Evolutionary conservation across 257 asterid genomes (phyloP).

Genomic region (Anisodus acutangulus): DNA sequence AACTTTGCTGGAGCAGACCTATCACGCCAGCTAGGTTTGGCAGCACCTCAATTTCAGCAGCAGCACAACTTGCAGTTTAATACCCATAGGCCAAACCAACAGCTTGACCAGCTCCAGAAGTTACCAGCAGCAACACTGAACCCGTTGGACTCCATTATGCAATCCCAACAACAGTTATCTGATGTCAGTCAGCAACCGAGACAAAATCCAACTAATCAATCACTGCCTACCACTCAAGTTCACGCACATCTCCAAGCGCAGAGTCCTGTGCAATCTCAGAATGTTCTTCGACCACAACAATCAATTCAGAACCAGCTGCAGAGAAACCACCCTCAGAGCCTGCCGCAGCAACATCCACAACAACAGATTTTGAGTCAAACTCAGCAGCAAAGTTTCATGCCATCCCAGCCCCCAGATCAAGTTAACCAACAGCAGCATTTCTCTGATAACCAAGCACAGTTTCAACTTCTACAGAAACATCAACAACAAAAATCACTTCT

Average conservation of each 20-base stretch:
- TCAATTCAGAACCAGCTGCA: constrained; percentile 65
- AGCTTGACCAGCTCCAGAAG: constrained; percentile 72
- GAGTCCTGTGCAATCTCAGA: constrained; percentile 50
- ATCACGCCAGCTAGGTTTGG: constrained; percentile 65
- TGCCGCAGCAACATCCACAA: not conserved
- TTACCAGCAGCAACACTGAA: constrained; percentile 56
- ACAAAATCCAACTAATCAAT: constrained; percentile 51
- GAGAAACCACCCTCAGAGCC: constrained; percentile 39
- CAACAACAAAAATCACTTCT: constrained; percentile 68
- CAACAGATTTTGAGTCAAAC: constrained; percentile 54
- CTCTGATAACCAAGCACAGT: constrained; percentile 65
- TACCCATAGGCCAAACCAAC: constrained; percentile 51
- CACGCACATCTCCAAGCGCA: constrained; percentile 58
- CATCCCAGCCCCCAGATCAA: constrained; percentile 52
- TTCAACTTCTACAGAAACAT: constrained; percentile 73
- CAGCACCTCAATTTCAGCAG: constrained; percentile 63
- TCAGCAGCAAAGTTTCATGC: constrained; percentile 57
- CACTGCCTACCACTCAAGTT: constrained; percentile 56
- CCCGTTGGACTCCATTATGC: constrained; percentile 59
- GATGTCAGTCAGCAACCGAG: constrained; percentile 58
- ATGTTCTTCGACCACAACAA: constrained; percentile 58
- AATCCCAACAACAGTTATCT: constrained; percentile 62
- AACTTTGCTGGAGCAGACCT: constrained; percentile 56
- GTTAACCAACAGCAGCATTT: constrained; percentile 51
- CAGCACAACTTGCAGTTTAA: constrained; percentile 63